Conservation (phyloP, 331 rosid genomes). For the Malus hybrid region DNA sequence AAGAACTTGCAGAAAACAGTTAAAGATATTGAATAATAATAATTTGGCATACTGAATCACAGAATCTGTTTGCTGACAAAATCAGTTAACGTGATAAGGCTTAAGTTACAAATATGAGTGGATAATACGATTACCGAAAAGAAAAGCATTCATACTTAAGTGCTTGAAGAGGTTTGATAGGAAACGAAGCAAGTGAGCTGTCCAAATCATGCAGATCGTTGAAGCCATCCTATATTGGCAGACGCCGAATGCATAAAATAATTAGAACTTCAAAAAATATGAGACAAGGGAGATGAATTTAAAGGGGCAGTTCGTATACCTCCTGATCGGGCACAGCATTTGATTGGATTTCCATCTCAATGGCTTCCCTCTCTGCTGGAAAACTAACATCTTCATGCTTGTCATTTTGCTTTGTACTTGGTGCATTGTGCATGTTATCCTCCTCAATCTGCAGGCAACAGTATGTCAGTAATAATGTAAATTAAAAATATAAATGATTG, state of each 20-base stretch:
- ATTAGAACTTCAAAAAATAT: conserved; percentile 5
- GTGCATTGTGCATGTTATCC: conserved; percentile 41
- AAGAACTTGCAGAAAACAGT: not conserved
- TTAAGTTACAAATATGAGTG: not conserved
- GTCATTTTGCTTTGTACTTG: conserved; percentile 33
- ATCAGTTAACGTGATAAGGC: not conserved
- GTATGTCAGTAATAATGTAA: conserved; percentile 12
- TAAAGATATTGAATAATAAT: not conserved
- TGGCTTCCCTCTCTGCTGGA: conserved; percentile 34
- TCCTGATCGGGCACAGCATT: conserved; percentile 45
- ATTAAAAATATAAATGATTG: not conserved
- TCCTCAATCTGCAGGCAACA: conserved; percentile 72
- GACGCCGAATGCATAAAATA: conserved; percentile 6
- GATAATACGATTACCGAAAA: not conserved
- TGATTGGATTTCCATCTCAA: conserved; percentile 41
- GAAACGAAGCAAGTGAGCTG: conserved; percentile 79
- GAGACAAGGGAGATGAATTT: not conserved
- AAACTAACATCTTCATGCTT: conserved; percentile 33
- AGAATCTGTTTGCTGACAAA: not conserved
- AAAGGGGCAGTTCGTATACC: conserved; percentile 28
- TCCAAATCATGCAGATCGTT: conserved; percentile 68
- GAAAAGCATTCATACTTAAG: conserved; percentile 57
- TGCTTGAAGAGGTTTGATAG: conserved; percentile 90
- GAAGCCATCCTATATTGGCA: conserved; percentile 61
- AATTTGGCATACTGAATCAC: not conserved